These are phyloP conservation scores for Acanthamoeba healyi DNA, from an alignment of 208 protist species.

Conservation along the genomic window DNA sequence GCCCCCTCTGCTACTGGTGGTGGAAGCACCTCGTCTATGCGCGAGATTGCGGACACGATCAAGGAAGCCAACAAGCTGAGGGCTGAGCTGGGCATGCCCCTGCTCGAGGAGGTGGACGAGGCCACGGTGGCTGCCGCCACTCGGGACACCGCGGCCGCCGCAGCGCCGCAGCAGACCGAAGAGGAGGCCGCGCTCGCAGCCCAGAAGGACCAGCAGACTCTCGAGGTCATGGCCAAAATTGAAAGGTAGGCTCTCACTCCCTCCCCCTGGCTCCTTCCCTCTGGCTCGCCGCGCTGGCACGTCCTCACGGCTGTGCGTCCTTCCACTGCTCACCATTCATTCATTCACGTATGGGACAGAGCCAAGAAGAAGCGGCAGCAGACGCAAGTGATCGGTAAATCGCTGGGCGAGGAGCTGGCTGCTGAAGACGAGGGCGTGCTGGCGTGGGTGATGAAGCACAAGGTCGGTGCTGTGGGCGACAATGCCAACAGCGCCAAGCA, in stretches of 20 bases:
- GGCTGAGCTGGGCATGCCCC: constrained; percentile 25
- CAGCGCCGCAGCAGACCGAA: neutral
- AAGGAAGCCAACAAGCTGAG: constrained; percentile 45
- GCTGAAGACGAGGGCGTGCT: constrained; percentile 52
- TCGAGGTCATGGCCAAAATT: constrained; percentile 41
- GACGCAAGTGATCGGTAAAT: constrained; percentile 47
- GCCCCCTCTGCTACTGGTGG: neutral
- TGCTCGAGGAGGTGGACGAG: constrained; percentile 58
- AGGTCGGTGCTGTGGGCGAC: constrained; percentile 4
- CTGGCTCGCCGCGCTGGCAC: neutral
- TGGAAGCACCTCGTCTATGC: neutral
- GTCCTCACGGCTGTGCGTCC: neutral
- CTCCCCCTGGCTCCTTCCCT: neutral
- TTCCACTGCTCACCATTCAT: neutral
- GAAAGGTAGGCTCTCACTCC: constrained; percentile 10
- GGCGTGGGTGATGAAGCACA: constrained; percentile 60
- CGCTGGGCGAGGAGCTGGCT: constrained; percentile 48
- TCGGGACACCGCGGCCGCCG: neutral
- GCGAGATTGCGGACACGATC: constrained; percentile 16
- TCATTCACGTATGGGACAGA: neutral
- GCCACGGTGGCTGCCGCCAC: constrained; percentile 12
- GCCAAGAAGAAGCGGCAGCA: constrained; percentile 50
- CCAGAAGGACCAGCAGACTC: constrained; percentile 2
- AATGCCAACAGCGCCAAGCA: neutral
- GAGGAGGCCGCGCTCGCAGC: neutral